phyloP scores from a whole-genome alignment of 129 eudicot species.

The Rutidosis leptorrhynchoides region DNA sequence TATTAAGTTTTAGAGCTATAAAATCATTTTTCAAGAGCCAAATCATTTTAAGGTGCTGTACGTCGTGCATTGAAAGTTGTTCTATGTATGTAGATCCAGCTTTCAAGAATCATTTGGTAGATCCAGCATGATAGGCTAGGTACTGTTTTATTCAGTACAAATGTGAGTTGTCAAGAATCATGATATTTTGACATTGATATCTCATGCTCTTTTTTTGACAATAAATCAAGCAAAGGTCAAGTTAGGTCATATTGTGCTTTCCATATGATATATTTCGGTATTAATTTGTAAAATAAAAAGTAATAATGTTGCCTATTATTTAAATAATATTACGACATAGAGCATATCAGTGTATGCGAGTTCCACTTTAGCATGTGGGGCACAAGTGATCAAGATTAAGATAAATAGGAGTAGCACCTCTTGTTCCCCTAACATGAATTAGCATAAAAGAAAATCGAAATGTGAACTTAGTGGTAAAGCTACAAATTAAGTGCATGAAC shows the following conservation, averaged over 20 bases:
- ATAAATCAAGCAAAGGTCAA: constrained; percentile 20
- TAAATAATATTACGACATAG: neutral
- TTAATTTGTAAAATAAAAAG: neutral
- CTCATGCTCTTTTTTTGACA: constrained; percentile 22
- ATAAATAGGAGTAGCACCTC: neutral
- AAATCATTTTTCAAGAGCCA: constrained; percentile 6
- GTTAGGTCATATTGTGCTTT: constrained; percentile 11
- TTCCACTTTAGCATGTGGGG: neutral
- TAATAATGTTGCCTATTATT: neutral
- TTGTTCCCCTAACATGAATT: neutral
- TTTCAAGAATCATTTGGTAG: constrained; percentile 33
- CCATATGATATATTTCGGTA: constrained; percentile 1
- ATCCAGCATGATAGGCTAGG: constrained; percentile 29
- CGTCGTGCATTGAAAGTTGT: constrained; percentile 18
- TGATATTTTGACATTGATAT: constrained; percentile 35
- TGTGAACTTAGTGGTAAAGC: neutral
- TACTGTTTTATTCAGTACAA: constrained; percentile 21
- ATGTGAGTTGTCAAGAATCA: constrained; percentile 46
- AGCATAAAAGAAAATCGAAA: neutral
- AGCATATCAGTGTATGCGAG: neutral
- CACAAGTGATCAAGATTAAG: neutral
- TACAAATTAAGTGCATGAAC: neutral
- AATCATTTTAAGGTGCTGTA: neutral
- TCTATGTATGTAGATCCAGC: constrained; percentile 19
- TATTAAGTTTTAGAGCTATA: neutral